These are phyloP conservation scores for Zelonia costaricensis DNA, from an alignment of 208 protist genomes.

Conservation along the genomic window DNA sequence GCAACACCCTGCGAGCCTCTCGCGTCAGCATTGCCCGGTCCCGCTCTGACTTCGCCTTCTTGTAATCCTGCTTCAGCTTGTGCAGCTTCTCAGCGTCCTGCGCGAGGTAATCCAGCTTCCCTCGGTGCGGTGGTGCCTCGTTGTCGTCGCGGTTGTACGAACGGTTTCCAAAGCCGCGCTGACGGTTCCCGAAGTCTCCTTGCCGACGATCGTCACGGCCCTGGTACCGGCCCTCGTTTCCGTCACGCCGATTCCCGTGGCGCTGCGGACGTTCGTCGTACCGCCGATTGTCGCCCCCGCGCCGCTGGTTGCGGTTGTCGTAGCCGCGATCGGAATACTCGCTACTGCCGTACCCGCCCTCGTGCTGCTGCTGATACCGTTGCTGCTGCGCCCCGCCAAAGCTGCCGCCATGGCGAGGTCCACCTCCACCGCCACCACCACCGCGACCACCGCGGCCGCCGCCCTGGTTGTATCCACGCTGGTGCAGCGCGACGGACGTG, in stretches of 20 bases:
- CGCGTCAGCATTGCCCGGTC: conserved; percentile 46
- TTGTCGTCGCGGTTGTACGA: conserved; percentile 7
- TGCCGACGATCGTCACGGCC: neutral
- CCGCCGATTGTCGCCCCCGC: conserved; percentile 9
- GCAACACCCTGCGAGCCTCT: conserved; percentile 57
- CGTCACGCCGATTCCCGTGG: neutral
- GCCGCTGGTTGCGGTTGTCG: conserved; percentile 5
- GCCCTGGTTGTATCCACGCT: conserved; percentile 13
- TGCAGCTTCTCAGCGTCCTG: conserved; percentile 57
- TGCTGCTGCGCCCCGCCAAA: conserved; percentile 1
- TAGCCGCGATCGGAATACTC: conserved; percentile 1
- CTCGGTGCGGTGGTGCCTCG: neutral
- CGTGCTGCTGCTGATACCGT: conserved; percentile 5
- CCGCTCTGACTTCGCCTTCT: conserved; percentile 49
- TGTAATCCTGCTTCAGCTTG: conserved; percentile 66
- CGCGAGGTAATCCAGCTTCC: conserved; percentile 37
- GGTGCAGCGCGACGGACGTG: neutral
- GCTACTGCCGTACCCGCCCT: neutral
- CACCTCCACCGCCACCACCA: neutral
- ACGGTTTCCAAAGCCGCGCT: neutral
- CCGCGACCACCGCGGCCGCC: conserved; percentile 1
- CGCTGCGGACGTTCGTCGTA: conserved; percentile 4
- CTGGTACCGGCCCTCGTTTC: neutral
- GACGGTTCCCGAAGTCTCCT: conserved; percentile 6
- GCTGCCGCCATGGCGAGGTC: conserved; percentile 1